Base-by-base conservation (phyloP, 192 early-diverging fungal genomes). In the Ambispora gerdemannii region DNA sequence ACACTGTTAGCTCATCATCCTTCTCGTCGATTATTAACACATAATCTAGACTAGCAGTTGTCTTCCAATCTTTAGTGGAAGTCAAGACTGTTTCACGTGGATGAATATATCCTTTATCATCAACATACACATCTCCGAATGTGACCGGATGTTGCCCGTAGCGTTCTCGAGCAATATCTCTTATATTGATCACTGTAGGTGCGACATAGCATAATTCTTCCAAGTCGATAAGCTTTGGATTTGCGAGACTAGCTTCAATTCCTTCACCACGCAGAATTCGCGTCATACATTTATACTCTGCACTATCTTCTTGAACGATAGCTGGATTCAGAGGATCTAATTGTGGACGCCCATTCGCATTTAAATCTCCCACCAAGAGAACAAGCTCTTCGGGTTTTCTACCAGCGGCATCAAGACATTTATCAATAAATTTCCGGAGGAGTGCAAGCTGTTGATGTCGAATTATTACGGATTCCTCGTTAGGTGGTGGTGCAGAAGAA, bases 61-160 rank as follows among this genome's bases (percentile, higher is more conserved):
- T 74, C 34, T 74, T 70, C 63, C 80, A 78, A 34, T 87, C 84
- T 33, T 78, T 74, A 32, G 33, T 62, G 30, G 77, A 80, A 0
- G 88, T 88, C 74, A 90, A 66, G n/a, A 88, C 78, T 0, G 84
- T 86, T 67, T 90, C 89, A 47, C 81, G 77, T 1, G 89, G 86
- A 1, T 49, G 27, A 22, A 69, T 4, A 1, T 31, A 32, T 33
- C 85, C 86, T 27, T 84, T 25, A 10, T 80, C 64, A 66, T 70
- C 82, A 4, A 82, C 71, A 2, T 78, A 74, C 20, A 83, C 80
- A 58, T 92, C 89, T n/a, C 88, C 90, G 80, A 88, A 89, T 0
- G 92, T 92, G n/a, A 93, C 84, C 3, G 90, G 90, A 35, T 92
- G 90, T 72, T 89, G 82, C 0, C 86, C 86, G 22, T 81, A 78